phyloP scores from a whole-genome alignment of 306 rosid genomes.

The Dryas drummondii region DNA sequence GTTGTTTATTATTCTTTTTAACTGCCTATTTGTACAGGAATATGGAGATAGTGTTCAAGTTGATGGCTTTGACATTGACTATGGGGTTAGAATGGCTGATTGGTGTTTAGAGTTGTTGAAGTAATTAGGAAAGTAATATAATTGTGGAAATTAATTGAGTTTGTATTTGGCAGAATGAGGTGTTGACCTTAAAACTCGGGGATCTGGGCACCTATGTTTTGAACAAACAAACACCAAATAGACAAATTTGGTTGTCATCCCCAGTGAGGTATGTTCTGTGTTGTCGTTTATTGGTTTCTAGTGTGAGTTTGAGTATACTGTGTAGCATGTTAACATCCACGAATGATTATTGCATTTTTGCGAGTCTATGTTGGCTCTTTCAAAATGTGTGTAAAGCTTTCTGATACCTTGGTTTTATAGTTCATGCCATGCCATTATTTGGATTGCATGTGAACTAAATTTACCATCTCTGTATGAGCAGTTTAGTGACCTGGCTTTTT shows the following conservation, averaged over 20 bases:
- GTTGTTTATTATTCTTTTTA: not conserved
- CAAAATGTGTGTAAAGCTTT: not conserved
- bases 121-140: not conserved
- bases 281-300: not conserved
- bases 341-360: not conserved
- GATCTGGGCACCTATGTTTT: constrained; percentile 70
- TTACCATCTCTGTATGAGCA: not conserved
- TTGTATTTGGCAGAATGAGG: constrained; percentile 51
- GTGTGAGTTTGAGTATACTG: not conserved
- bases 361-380: not conserved
- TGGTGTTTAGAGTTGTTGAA: not conserved
- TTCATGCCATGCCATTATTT: not conserved
- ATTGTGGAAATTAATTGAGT: constrained; percentile 12
- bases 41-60: constrained; percentile 74
- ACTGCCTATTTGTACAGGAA: constrained; percentile 43
- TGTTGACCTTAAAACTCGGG: constrained; percentile 72
- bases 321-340: not conserved
- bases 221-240: constrained; percentile 88
- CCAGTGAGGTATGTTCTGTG: constrained; percentile 59
- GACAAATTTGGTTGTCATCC: constrained; percentile 89
- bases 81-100: constrained; percentile 62
- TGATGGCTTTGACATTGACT: constrained; percentile 87
- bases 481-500: not conserved
- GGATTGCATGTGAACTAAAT: not conserved
- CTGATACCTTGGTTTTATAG: not conserved